Evolutionary conservation across 2,329 filamentous ascomycete genomes (phyloP).

Genomic region (Alternaria conjuncta): DNA sequence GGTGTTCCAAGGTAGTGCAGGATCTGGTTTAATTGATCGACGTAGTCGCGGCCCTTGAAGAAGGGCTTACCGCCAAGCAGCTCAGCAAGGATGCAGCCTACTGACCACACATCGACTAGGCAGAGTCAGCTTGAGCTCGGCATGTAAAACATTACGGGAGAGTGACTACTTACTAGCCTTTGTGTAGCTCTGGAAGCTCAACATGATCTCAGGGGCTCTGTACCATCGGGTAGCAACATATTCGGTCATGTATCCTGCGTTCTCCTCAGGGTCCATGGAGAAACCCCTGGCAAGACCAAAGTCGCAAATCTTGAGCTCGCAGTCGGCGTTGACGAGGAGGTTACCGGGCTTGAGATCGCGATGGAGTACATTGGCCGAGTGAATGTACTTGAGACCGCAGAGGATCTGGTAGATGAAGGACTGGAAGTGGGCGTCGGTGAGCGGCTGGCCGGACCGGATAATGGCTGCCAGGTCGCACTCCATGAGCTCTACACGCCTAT

Average conservation of each 20-base stretch:
- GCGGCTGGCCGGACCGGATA: constrained; percentile 92
- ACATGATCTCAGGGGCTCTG: constrained; percentile 97
- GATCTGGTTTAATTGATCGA: constrained; percentile 99
- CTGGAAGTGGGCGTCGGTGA: constrained; percentile 99
- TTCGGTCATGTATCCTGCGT: constrained; percentile 99
- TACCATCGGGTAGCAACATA: constrained; percentile 99
- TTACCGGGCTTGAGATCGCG: constrained; percentile 97
- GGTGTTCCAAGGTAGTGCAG: constrained; percentile 96
- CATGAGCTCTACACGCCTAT: constrained; percentile 79
- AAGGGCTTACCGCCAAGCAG: constrained; percentile 94
- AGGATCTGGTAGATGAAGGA: constrained; percentile 99
- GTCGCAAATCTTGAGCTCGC: constrained; percentile 98
- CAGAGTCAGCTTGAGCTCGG: constrained; percentile 24
- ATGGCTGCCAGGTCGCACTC: constrained; percentile 98
- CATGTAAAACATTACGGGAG: background rate
- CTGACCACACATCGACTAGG: constrained; percentile 97
- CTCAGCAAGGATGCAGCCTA: constrained; percentile 96
- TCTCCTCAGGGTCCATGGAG: constrained; percentile 96
- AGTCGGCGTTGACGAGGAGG: constrained; percentile 96
- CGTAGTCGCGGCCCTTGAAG: constrained; percentile 99
- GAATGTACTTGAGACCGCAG: constrained; percentile 98
- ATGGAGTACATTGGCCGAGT: constrained; percentile 97
- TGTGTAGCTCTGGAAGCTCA: constrained; percentile 99
- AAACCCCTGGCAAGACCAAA: constrained; percentile 97
- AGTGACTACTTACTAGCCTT: constrained; percentile 74